These are phyloP conservation scores for Penicillium freii DNA, from an alignment of 2,329 filamentous ascomycete species.

Conservation along the genomic window DNA sequence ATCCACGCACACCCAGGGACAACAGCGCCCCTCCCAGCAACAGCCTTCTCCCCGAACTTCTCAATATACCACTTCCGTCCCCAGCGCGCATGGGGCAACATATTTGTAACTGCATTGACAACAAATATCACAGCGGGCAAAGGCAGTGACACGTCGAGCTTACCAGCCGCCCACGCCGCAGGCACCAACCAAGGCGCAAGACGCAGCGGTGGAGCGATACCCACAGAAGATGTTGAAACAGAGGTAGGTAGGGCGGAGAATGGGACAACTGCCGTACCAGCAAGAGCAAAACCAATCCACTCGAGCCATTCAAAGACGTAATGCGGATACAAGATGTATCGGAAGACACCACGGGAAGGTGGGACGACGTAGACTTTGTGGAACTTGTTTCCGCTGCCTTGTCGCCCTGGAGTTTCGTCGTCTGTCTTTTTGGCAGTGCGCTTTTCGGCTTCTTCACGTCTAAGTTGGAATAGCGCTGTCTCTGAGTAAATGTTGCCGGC, in stretches of 20 bases:
- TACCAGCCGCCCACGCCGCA: constrained; percentile 28
- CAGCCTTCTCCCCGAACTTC: constrained; percentile 80
- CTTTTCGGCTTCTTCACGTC: constrained; percentile 61
- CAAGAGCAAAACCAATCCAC: constrained; percentile 84
- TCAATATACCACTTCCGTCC: constrained; percentile 84
- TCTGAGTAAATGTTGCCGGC: constrained; percentile 84
- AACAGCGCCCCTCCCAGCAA: constrained; percentile 72
- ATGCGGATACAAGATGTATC: constrained; percentile 81
- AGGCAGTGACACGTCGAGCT: constrained; percentile 50
- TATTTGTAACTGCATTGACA: constrained; percentile 82
- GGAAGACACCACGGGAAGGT: constrained; percentile 77
- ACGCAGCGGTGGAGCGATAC: constrained; percentile 24
- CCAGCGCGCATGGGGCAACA: constrained; percentile 80
- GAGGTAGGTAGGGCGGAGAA: constrained; percentile 5
- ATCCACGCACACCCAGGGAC: constrained; percentile 55
- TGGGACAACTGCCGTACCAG: constrained; percentile 40
- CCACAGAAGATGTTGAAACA: background rate
- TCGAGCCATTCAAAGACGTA: constrained; percentile 97
- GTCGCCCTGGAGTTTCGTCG: constrained; percentile 29
- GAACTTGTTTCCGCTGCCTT: constrained; percentile 50
- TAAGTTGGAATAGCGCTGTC: constrained; percentile 82
- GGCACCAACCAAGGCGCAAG: constrained; percentile 41
- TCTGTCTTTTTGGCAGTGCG: constrained; percentile 55
- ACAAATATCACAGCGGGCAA: constrained; percentile 77
- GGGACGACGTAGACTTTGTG: constrained; percentile 84